These are phyloP conservation scores for Paraphaeosphaeria sporulosa DNA, from an alignment of 2,329 filamentous ascomycete genomes.

Conservation along the genomic window DNA sequence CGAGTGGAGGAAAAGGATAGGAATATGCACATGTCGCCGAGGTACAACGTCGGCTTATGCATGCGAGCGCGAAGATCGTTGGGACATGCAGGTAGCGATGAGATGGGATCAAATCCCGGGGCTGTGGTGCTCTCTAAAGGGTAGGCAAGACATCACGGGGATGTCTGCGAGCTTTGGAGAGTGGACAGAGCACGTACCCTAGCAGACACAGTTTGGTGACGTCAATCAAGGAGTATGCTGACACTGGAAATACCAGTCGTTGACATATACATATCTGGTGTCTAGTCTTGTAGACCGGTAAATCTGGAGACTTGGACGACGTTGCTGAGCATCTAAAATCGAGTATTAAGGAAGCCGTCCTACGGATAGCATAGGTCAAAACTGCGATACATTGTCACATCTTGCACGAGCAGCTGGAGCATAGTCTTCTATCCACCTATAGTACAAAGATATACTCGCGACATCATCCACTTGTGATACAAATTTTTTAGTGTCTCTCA, in stretches of 20 bases:
- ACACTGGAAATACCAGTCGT: background rate
- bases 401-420: no score
- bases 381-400: no score
- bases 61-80: background rate
- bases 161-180: no score
- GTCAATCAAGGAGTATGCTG: background rate
- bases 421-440: no score
- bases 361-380: no score
- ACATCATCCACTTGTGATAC: no score
- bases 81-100: background rate
- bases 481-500: no score
- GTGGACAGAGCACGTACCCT: no score
- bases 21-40: background rate
- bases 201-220: background rate
- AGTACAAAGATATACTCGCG: no score
- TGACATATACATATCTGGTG: background rate
- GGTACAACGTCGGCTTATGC: background rate
- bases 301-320: background rate
- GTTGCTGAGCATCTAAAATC: background rate
- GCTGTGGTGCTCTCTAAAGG: background rate
- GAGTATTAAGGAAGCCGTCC: background rate
- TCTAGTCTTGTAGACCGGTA: background rate
- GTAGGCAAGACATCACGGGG: background rate
- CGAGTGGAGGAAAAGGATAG: background rate
- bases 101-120: background rate